Base-by-base conservation (phyloP, 441 rosid species). In the Gossypium davidsonii region DNA sequence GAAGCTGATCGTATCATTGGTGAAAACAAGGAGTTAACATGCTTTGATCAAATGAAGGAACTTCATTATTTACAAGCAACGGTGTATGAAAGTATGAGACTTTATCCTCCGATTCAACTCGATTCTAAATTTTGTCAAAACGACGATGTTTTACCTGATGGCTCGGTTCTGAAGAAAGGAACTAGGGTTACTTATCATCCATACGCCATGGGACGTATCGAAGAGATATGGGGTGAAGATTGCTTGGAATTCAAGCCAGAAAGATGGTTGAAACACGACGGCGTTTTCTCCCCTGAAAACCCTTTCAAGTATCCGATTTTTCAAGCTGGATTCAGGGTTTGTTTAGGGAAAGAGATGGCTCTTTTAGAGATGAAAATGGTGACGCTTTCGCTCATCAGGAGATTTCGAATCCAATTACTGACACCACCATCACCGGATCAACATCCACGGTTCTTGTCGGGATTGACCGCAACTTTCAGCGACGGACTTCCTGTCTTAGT, bases 401-500 rank as follows among this genome's bases (percentile, higher is more conserved):
- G 77, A 18, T 87, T 84, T 70, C 44, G 76, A 0, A 37, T 87
- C 57, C 55, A 81, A 51, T 34, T 77, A 26, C 70, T 58, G 31
- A n/a, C 65, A 0, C 75, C 79, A 1, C 23, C 10, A 7, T 37
- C 42, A 52, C 39, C 70, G 25, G 51, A 69, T 37, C 57, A 3
- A 37, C 42, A 37, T 7, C 87, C 83, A 3, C 74, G 64, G n/a
- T 88, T 88, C 80, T 82, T 82, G 4, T 83, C 89, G 0, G 90
- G 92, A 0, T 83, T 88, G 12, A 88, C 92, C 0, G 87, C 92
- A 57, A 86, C 86, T 23, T 73, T 88, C 51, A 46, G 78, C 2
- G 88, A 85, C 1, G 92, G 92, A 21, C 80, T 88, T 4, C 88
- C 81, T 3, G 84, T 79, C 10, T 2, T 56, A 71, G 82, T 84